A percentile compares a stretch with the other conserved stretches of the same genome.
These are phyloP conservation scores for Fusarium papillatum DNA, from an alignment of 2,329 filamentous ascomycete species.

Conservation along the genomic window DNA sequence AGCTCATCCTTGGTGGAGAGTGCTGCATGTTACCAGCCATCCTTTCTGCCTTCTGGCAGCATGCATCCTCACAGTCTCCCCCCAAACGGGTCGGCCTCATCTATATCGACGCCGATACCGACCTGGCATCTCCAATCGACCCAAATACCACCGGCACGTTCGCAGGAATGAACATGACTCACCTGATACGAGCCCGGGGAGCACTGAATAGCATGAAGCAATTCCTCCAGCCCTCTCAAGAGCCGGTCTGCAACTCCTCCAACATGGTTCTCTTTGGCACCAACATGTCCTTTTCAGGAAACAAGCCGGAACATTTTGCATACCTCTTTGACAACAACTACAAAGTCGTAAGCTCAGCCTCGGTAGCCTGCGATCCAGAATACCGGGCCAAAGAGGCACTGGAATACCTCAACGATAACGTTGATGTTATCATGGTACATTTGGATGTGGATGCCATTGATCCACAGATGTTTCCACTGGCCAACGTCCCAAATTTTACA, in stretches of 20 bases:
- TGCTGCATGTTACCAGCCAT: conserved; percentile 36
- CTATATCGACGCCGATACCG: conserved; percentile 41
- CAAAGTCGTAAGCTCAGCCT: conserved; percentile 33
- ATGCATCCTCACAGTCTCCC: background rate
- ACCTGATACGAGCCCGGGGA: conserved; percentile 22
- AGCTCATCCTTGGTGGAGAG: conserved; percentile 35
- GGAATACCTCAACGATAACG: conserved; percentile 19
- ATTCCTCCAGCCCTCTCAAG: conserved; percentile 30
- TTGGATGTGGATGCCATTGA: conserved; percentile 40
- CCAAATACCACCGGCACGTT: conserved; percentile 32
- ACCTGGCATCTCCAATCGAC: conserved; percentile 33
- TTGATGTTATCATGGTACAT: conserved; percentile 39
- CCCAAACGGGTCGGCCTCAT: conserved; percentile 29
- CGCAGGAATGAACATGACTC: conserved; percentile 40
- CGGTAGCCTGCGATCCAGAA: conserved; percentile 23
- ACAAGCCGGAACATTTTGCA: conserved; percentile 35
- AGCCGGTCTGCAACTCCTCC: conserved; percentile 30
- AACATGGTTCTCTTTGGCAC: conserved; percentile 39
- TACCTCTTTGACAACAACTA: conserved; percentile 40
- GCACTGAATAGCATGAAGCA: conserved; percentile 29
- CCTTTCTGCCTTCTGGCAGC: conserved; percentile 26
- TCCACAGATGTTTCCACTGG: conserved; percentile 31
- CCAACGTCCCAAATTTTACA: conserved; percentile 37
- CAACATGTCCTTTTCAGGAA: conserved; percentile 34
- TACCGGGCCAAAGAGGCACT: conserved; percentile 25